A percentile compares a stretch with the other conserved stretches of the same genome.
These are phyloP conservation scores for Excoecaria agallocha DNA, from an alignment of 345 rosid species.

Conservation along the genomic window DNA sequence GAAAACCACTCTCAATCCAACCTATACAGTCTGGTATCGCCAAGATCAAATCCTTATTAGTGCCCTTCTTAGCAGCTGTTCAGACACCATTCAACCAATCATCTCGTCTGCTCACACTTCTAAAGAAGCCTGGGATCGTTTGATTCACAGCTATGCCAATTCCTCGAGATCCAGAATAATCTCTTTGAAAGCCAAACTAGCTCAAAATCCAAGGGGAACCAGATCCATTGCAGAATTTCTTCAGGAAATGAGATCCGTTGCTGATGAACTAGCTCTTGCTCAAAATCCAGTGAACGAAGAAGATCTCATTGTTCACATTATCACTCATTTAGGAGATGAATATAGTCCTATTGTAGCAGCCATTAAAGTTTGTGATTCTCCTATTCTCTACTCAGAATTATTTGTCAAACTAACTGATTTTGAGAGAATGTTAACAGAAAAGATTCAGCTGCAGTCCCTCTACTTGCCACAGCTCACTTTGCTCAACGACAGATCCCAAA, in stretches of 20 bases:
- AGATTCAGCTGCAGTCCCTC: neutral
- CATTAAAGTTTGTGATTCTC: neutral
- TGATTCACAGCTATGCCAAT: neutral
- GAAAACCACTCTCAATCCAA: neutral
- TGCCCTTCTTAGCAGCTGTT: neutral
- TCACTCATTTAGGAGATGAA: neutral
- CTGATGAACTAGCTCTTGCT: neutral
- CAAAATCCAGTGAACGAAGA: neutral
- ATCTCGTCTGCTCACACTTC: neutral
- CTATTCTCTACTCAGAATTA: neutral
- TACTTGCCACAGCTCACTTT: neutral
- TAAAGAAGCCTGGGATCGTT: neutral
- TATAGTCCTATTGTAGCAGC: neutral
- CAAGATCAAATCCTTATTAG: neutral
- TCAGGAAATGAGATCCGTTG: neutral
- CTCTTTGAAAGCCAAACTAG: neutral
- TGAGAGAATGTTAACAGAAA: neutral
- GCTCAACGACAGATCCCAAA: neutral
- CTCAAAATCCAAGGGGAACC: neutral
- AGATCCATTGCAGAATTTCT: neutral
- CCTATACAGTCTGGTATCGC: neutral
- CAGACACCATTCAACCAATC: no score
- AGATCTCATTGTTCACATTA: neutral
- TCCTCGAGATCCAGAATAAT: neutral
- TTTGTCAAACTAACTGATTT: neutral